Conservation (phyloP, 495 filamentous ascomycete genomes). For the Staphylotrichum longicolle region DNA sequence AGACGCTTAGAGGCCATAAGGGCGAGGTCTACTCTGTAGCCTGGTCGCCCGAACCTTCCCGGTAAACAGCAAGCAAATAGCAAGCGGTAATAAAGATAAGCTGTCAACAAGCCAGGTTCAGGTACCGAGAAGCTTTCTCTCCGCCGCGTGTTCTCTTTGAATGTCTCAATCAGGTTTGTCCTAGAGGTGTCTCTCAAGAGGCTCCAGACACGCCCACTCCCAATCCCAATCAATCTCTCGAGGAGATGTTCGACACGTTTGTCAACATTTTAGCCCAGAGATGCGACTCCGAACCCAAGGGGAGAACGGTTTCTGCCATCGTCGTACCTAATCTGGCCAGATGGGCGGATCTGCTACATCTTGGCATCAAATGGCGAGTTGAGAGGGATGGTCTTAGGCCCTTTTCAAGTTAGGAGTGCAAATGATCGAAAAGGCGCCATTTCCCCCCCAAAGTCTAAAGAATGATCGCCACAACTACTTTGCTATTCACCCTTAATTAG, state of each 20-base stretch:
- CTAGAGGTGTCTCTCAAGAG: not conserved
- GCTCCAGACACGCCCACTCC: constrained; percentile 9
- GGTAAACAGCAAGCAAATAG: no score
- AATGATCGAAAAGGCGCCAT: no score
- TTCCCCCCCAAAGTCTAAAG: no score
- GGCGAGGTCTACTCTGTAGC: no score
- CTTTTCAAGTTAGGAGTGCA: no score
- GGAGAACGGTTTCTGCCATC: constrained; percentile 9
- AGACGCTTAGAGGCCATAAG: no score
- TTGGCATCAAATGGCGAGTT: constrained; percentile 12
- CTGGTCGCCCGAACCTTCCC: no score
- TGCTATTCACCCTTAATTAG: no score
- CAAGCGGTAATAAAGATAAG: no score
- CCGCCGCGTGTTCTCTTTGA: constrained; percentile 16
- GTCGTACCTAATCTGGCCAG: not conserved
- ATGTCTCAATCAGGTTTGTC: constrained; percentile 18
- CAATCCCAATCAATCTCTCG: constrained; percentile 18
- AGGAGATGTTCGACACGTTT: constrained; percentile 25
- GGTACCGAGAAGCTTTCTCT: not conserved
- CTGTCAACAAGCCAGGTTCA: no score
- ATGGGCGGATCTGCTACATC: constrained; percentile 13
- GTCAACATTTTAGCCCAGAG: constrained; percentile 31
- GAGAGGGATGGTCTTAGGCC: no score
- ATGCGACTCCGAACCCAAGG: constrained; percentile 22
- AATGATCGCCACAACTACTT: no score